Base-by-base conservation (phyloP, 805 yeast genomes). In the Brettanomyces custersianus region DNA sequence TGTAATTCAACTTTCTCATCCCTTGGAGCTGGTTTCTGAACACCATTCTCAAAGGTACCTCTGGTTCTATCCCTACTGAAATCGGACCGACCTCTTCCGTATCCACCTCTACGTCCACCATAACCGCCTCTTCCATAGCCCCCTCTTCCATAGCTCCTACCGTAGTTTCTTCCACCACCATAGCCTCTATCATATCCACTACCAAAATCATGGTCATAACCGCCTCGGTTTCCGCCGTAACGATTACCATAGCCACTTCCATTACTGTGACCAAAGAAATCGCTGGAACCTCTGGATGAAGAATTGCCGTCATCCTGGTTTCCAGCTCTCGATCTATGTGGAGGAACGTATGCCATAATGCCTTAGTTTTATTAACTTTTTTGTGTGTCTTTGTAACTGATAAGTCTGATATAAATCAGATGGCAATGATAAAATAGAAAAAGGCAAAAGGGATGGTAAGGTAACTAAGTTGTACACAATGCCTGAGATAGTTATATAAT, bases 21-120 rank as follows among this genome's bases (percentile, higher is more conserved):
- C 46, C 64, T 70, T 38, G 77, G 72, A 42, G 94, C 85, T 40
- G 94, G 94, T 46, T 77, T 68, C 59, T 90, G 97, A 55, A 74
- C 75, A 49, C 96, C 97, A 55, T 87, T 81, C 37, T 68, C 79
- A 74, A 86, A 92, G 45, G 70, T 69, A 50, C 98, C 98, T 47
- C 74, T 80, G 28, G 17, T n/a, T 12, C 15, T 25, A 17, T 25
- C 28, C n/a, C 28, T 25, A 38, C 52, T 49, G 32, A 51, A 42
- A 29, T 60, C 51, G 38, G 56, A 51, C 39, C 58, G 54, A 43
- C 59, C 54, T 32, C 33, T 36, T 29, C 39, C 34, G 34, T 65
- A 59, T 40, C 61, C 58, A 42, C 53, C 49, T 30, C 47, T 39
- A 34, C 34, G 33, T 34, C 62, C 60, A 43, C 60, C 54, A 40